These are phyloP conservation scores for Bacterosira constricta DNA, from an alignment of 108 stramenopile species.

Conservation along the genomic window DNA sequence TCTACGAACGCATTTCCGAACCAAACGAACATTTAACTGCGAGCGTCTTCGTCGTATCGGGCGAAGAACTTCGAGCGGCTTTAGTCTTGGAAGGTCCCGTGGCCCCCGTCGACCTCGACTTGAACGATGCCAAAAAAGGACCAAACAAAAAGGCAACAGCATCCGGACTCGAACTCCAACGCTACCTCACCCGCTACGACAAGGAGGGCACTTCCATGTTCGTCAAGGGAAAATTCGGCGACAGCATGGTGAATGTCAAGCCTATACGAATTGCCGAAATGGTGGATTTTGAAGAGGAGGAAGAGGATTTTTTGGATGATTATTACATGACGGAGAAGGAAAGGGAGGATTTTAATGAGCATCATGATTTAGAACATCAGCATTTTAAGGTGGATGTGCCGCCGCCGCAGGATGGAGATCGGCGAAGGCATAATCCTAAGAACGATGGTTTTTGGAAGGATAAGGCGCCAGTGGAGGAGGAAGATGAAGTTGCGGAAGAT, in stretches of 20 bases:
- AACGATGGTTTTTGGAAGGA: background rate
- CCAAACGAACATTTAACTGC: constrained; percentile 58
- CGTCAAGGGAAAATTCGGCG: background rate
- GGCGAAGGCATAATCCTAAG: too few relatives aligned
- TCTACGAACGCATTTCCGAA: constrained; percentile 41
- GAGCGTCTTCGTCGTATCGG: constrained; percentile 67
- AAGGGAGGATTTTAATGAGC: background rate
- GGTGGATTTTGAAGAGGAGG: constrained; percentile 63
- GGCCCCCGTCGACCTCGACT: constrained; percentile 39
- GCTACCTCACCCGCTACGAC: constrained; percentile 4
- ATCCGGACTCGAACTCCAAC: constrained; percentile 17
- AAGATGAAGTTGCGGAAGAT: too few relatives aligned
- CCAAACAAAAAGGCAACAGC: background rate
- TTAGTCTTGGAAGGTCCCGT: constrained; percentile 70
- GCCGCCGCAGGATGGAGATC: too few relatives aligned
- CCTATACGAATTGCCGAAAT: constrained; percentile 27
- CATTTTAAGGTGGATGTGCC: too few relatives aligned
- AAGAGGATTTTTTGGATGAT: constrained; percentile 34
- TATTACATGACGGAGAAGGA: background rate
- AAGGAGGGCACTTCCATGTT: constrained; percentile 24
- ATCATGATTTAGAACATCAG: too few relatives aligned
- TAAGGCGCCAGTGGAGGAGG: too few relatives aligned
- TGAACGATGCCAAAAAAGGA: constrained; percentile 28
- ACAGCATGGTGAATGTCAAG: constrained; percentile 4
- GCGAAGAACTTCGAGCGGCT: constrained; percentile 59